A percentile compares a stretch with the other conserved stretches of the same genome.
phyloP scores from a whole-genome alignment of 176 grass and related monocot genomes.

The Triticum dicoccoides region DNA sequence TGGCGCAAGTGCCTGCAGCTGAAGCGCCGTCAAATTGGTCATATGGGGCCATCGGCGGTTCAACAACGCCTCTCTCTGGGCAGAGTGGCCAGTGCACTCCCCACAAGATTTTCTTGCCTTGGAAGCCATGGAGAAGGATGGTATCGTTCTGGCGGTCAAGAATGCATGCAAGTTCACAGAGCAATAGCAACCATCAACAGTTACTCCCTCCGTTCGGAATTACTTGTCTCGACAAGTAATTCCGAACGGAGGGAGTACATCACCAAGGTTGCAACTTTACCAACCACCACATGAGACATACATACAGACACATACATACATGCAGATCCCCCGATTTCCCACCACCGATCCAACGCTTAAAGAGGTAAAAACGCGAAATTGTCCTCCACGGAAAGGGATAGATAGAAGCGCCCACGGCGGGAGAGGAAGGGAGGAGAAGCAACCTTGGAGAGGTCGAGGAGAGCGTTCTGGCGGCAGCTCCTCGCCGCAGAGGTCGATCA shows the following conservation, averaged over 20 bases:
- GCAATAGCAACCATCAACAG: background rate
- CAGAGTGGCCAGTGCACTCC: background rate
- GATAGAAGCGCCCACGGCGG: background rate
- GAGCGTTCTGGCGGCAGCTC: slow-evolving; percentile 58
- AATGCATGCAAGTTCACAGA: background rate
- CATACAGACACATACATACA: too few species aligned
- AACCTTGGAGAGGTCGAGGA: slow-evolving; percentile 63
- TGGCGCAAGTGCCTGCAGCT: background rate
- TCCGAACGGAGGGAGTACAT: too few species aligned
- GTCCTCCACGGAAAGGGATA: background rate
- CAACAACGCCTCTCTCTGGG: background rate
- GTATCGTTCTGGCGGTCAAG: background rate
- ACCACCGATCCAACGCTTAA: background rate
- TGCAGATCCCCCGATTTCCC: background rate
- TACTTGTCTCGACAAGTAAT: too few species aligned
- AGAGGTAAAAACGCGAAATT: background rate
- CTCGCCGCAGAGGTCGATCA: slow-evolving; percentile 31
- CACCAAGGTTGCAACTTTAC: background rate
- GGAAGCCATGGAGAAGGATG: background rate
- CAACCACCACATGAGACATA: background rate
- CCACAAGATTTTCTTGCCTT: background rate
- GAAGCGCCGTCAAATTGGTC: background rate
- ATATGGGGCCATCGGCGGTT: background rate
- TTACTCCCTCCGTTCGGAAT: too few species aligned
- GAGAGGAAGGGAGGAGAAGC: background rate